phyloP scores from a whole-genome alignment of 164 flowering plant species.

The Vitis rupestris region DNA sequence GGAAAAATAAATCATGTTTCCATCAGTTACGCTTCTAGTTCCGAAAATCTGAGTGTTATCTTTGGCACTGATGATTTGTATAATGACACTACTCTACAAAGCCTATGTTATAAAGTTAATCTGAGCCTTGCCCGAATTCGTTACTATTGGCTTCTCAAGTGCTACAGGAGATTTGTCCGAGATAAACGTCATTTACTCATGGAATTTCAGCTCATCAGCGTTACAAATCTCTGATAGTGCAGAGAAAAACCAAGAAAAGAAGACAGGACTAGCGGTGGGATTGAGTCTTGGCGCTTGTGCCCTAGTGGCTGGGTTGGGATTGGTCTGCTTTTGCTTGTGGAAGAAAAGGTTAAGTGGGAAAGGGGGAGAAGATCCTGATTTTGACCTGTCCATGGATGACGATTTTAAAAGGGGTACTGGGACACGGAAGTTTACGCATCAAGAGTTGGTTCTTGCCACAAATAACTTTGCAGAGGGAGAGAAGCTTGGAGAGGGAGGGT shows the following conservation, averaged over 20 bases:
- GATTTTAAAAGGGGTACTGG: constrained; percentile 9
- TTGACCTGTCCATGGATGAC: constrained; percentile 5
- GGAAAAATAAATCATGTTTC: constrained; percentile 8
- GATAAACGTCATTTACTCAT: not conserved
- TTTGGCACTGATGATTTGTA: not conserved
- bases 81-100: not conserved
- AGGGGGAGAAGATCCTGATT: not conserved
- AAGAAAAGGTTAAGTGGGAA: not conserved
- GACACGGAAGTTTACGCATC: not conserved
- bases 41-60: constrained; percentile 8
- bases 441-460: not conserved
- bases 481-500: constrained; percentile 1
- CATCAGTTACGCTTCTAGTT: constrained; percentile 7
- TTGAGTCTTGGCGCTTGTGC: too few species aligned
- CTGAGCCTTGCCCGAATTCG: constrained; percentile 21
- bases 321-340: not conserved
- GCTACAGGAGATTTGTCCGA: constrained; percentile 5
- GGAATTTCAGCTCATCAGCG: constrained; percentile 9
- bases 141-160: constrained; percentile 18
- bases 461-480: not conserved
- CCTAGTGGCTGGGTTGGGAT: not conserved
- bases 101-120: constrained; percentile 19
- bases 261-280: too few species aligned
- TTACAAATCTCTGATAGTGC: not conserved
- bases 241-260: not conserved